Conservation (phyloP, 345 rosid genomes). For the Gossypium stocksii region DNA sequence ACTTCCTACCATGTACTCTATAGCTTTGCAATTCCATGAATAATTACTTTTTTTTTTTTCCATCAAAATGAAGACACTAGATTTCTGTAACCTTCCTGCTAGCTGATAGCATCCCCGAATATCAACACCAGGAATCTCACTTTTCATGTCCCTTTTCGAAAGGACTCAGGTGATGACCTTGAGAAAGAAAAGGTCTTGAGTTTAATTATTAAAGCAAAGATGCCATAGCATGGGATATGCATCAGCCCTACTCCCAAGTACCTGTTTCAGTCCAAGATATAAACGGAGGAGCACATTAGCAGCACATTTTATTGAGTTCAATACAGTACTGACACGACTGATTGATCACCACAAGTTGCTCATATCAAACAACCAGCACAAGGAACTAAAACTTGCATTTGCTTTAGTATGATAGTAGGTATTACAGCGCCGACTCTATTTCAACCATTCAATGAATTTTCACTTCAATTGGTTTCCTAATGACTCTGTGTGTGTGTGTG, state of each 20-base stretch:
- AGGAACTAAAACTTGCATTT: too few relatives aligned
- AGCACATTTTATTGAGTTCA: background rate
- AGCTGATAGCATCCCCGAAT: background rate
- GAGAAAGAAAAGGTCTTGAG: slow-evolving; percentile 50
- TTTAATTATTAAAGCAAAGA: slow-evolving; percentile 58
- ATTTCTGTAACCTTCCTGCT: background rate
- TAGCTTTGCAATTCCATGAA: background rate
- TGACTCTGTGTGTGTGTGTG: too few relatives aligned
- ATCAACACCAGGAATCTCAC: background rate
- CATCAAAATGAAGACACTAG: slow-evolving; percentile 2
- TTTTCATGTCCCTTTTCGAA: slow-evolving; percentile 27
- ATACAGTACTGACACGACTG: background rate
- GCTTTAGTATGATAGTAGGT: too few relatives aligned
- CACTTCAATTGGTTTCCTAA: too few relatives aligned
- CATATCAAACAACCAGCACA: too few relatives aligned
- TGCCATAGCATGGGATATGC: slow-evolving; percentile 64
- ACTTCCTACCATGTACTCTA: background rate
- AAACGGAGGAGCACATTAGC: background rate
- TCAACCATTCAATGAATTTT: too few relatives aligned
- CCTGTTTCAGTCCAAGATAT: slow-evolving; percentile 43
- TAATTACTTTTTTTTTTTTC: background rate
- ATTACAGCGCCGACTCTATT: too few relatives aligned
- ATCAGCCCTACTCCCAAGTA: slow-evolving; percentile 61
- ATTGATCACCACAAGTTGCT: too few relatives aligned
- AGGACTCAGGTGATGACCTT: slow-evolving; percentile 43